Evolutionary conservation across 345 rosid species (phyloP).

Genomic region (Litchi chinensis): DNA sequence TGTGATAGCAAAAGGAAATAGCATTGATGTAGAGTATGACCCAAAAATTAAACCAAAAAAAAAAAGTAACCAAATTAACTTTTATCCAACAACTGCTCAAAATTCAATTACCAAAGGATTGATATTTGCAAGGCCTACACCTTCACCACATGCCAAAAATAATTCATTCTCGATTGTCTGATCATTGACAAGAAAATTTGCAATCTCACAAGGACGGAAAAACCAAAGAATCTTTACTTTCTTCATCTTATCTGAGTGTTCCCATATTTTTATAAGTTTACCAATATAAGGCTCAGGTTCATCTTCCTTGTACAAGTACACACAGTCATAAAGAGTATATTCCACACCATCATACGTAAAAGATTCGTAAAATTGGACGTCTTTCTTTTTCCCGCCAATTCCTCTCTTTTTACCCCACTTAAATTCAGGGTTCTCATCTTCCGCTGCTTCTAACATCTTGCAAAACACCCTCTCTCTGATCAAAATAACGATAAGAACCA

Average conservation of each 20-base stretch:
- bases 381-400: constrained; percentile 60
- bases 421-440: constrained; percentile 50
- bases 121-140: constrained; percentile 63
- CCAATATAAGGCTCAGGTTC: constrained; percentile 71
- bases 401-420: constrained; percentile 75
- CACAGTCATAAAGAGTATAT: constrained; percentile 69
- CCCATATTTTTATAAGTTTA: constrained; percentile 77
- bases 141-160: constrained; percentile 86
- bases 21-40: neutral
- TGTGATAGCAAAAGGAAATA: neutral
- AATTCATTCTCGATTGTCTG: constrained; percentile 56
- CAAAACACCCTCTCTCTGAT: constrained; percentile 12
- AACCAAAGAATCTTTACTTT: constrained; percentile 81
- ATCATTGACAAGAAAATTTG: constrained; percentile 41
- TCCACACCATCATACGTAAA: constrained; percentile 65
- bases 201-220: constrained; percentile 68
- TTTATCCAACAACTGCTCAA: neutral
- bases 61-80: neutral
- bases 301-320: constrained; percentile 44
- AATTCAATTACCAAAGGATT: constrained; percentile 72
- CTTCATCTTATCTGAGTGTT: constrained; percentile 46
- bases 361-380: constrained; percentile 71
- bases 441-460: constrained; percentile 56
- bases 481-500: neutral
- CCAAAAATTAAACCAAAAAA: neutral